Base-by-base conservation (phyloP, 192 early-diverging fungal species). In the Allomyces macrogynus region DNA sequence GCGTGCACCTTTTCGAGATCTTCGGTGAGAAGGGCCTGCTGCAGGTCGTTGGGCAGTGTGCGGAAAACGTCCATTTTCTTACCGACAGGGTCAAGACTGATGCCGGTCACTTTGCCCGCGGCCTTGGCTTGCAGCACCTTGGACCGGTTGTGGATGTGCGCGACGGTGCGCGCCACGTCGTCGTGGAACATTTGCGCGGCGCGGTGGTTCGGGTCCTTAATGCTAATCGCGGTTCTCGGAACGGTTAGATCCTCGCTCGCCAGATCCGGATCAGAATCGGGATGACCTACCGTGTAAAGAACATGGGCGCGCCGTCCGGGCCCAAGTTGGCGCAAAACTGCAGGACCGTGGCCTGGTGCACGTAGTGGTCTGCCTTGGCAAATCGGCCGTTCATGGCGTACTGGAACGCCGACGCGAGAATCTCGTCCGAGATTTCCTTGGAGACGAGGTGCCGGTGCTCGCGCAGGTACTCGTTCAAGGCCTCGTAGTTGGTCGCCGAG, bases 281-380 rank as follows among this genome's bases (percentile, higher is more conserved):
- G 40, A 25, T 8, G 24, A 27, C 24, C 20, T 77, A 84, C 76
- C 88, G 86, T 57, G 72, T 71, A 72, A 93, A 92, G 70, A 97
- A 97, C 24, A 91, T 69, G 22, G 75, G 77, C 20, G 91, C 81
- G 27, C 95, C 95, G 67, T 89, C 85, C 60, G 78, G 72, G 44
- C 92, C 91, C 43, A 97, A 78, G 43, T 87, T 75, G 22, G 80
- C 76, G 66, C 87, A 87, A 69, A 95, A 97, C 67, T 92, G 88
- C 61, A 97, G 75, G 10, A 93, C 76, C 67, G 91, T 73, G 22
- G 84, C 80, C 69, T 95, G 89, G 60, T 80, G 79, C 23, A 97
- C 89, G 65, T 84, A 88, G 60, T 82, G 83, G 64, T 83, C 77
- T 25, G 90, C 83, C 40, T 79, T 77, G 24, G 75, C 71, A 26